Conservation (phyloP, 495 filamentous ascomycete species). For the Aspergillus indologenus region DNA sequence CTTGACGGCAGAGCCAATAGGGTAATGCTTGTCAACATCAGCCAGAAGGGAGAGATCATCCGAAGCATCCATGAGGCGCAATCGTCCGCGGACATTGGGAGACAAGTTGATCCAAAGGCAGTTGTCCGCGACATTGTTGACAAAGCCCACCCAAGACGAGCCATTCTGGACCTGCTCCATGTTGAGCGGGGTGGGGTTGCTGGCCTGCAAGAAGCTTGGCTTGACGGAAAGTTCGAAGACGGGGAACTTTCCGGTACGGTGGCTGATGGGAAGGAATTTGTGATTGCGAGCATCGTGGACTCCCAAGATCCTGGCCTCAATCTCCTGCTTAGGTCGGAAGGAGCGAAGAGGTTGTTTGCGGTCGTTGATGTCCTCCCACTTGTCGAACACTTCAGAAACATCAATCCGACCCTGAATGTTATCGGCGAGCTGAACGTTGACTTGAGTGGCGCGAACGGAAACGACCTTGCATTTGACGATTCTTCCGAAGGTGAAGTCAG, state of each 20-base stretch:
- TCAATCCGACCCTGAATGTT: slow-evolving; percentile 89
- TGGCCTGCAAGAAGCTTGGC: slow-evolving; percentile 56
- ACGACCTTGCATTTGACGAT: slow-evolving; percentile 73
- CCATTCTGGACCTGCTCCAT: slow-evolving; percentile 72
- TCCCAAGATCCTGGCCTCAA: slow-evolving; percentile 77
- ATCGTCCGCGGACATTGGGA: slow-evolving; percentile 82
- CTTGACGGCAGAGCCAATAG: slow-evolving; percentile 78
- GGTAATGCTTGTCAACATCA: slow-evolving; percentile 78
- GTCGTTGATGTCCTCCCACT: slow-evolving; percentile 80
- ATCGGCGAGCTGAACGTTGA: slow-evolving; percentile 87
- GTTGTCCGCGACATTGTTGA: slow-evolving; percentile 79
- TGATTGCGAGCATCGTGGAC: slow-evolving; percentile 88
- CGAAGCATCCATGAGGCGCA: slow-evolving; percentile 76
- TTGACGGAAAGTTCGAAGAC: slow-evolving; percentile 91
- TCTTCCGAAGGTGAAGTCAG: slow-evolving; percentile 71
- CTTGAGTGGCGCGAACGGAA: slow-evolving; percentile 80
- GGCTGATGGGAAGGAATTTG: slow-evolving; percentile 86
- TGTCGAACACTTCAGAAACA: slow-evolving; percentile 82
- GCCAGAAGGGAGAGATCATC: slow-evolving; percentile 76
- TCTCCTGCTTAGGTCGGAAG: slow-evolving; percentile 66
- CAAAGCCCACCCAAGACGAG: slow-evolving; percentile 69
- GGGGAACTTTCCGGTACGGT: slow-evolving; percentile 69
- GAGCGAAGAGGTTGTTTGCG: slow-evolving; percentile 70
- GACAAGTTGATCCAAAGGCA: slow-evolving; percentile 87
- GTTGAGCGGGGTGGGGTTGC: slow-evolving; percentile 57